These are phyloP conservation scores for Leptomonas seymouri DNA, from an alignment of 208 protist species.

Conservation along the genomic window DNA sequence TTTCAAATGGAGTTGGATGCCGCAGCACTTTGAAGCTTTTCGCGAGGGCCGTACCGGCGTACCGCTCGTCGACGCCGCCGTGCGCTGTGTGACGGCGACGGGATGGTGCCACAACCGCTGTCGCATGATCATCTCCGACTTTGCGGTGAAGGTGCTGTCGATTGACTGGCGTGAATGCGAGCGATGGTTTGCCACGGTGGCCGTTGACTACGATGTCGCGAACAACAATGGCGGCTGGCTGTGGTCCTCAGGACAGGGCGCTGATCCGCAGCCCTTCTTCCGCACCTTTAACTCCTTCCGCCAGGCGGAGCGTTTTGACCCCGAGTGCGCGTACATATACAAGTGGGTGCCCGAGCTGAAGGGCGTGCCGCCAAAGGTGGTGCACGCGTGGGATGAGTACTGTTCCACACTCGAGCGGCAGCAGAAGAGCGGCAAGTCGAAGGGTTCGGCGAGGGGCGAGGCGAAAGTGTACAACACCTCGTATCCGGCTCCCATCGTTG, in stretches of 20 bases:
- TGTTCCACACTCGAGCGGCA: slow-evolving; percentile 38
- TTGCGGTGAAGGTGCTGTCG: slow-evolving; percentile 86
- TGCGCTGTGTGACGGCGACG: slow-evolving; percentile 85
- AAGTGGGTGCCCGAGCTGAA: slow-evolving; percentile 77
- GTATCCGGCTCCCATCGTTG: slow-evolving; percentile 73
- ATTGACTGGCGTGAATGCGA: slow-evolving; percentile 93
- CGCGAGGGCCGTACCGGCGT: slow-evolving; percentile 84
- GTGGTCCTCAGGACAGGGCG: slow-evolving; percentile 74
- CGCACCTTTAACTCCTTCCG: slow-evolving; percentile 83
- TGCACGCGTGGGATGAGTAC: slow-evolving; percentile 74
- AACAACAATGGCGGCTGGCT: slow-evolving; percentile 90
- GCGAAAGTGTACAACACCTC: slow-evolving; percentile 29
- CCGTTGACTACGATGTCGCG: slow-evolving; percentile 88
- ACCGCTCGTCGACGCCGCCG: slow-evolving; percentile 92
- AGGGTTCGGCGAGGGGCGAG: background rate
- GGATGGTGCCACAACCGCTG: slow-evolving; percentile 85
- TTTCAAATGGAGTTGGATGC: slow-evolving; percentile 66
- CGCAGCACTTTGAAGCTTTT: slow-evolving; percentile 69
- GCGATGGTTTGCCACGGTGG: slow-evolving; percentile 82
- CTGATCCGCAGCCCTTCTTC: slow-evolving; percentile 84
- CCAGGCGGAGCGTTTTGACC: slow-evolving; percentile 65
- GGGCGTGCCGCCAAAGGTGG: slow-evolving; percentile 49
- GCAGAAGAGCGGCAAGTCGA: background rate
- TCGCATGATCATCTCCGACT: slow-evolving; percentile 83
- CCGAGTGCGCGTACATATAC: slow-evolving; percentile 65